phyloP scores from a whole-genome alignment of 2,329 filamentous ascomycete species.

The Chrysoporthe austroafricana region DNA sequence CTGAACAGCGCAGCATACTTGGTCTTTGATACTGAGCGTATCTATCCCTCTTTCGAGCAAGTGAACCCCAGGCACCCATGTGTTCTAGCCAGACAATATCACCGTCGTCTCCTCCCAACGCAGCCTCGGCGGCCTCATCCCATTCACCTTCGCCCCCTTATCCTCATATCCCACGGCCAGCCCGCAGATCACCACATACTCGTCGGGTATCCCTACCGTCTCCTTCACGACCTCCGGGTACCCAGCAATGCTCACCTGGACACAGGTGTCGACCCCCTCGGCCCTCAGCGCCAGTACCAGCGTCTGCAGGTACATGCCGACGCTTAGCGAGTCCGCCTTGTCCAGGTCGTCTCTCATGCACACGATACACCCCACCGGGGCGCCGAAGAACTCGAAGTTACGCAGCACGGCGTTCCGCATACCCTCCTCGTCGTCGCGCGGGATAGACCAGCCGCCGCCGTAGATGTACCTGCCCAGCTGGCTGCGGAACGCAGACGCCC shows the following conservation, averaged over 20 bases:
- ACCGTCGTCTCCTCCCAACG: not conserved
- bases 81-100: not conserved
- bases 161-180: slow-evolving; percentile 31
- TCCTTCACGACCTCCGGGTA: slow-evolving; percentile 28
- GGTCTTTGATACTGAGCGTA: not conserved
- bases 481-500: slow-evolving; percentile 17
- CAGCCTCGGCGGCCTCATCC: not conserved
- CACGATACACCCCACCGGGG: slow-evolving; percentile 30
- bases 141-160: slow-evolving; percentile 22
- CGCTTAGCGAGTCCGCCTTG: slow-evolving; percentile 21
- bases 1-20: not conserved
- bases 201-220: slow-evolving; percentile 26
- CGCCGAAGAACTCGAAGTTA: slow-evolving; percentile 34
- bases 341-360: slow-evolving; percentile 30
- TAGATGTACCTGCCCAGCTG: slow-evolving; percentile 30
- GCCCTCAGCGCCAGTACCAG: slow-evolving; percentile 30
- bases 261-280: slow-evolving; percentile 28
- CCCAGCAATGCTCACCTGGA: slow-evolving; percentile 28
- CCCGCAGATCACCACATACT: slow-evolving; percentile 28
- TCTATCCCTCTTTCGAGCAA: not conserved
- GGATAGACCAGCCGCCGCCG: slow-evolving; percentile 30
- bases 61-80: not conserved
- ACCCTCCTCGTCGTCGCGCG: slow-evolving; percentile 27
- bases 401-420: slow-evolving; percentile 28
- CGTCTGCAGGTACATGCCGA: slow-evolving; percentile 30